phyloP scores from a whole-genome alignment of 2,329 filamentous ascomycete genomes.

The Arthrinium puccinioides region DNA sequence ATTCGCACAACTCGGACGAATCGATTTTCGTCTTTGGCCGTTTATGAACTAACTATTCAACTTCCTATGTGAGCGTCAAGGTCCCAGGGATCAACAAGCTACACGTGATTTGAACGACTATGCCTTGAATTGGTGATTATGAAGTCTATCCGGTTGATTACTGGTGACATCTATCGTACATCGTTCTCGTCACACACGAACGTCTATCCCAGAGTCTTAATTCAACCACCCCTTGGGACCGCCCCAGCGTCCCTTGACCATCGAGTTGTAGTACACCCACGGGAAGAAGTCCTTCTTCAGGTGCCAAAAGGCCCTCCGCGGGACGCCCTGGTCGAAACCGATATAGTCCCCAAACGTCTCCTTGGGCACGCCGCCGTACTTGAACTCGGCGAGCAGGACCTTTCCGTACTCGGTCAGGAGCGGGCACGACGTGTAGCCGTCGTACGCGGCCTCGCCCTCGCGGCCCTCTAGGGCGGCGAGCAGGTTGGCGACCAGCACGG shows the following conservation, averaged over 20 bases:
- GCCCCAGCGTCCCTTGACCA: constrained; percentile 2
- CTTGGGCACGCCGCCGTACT: constrained; percentile 36
- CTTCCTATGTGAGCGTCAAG: too few relatives aligned
- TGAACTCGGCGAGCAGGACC: constrained; percentile 40
- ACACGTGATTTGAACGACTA: too few relatives aligned
- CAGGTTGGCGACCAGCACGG: constrained; percentile 35
- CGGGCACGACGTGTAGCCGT: constrained; percentile 39
- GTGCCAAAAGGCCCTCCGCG: constrained; percentile 30
- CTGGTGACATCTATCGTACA: too few relatives aligned
- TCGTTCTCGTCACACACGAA: too few relatives aligned
- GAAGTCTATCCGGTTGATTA: too few relatives aligned
- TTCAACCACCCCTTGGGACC: constrained; percentile 3
- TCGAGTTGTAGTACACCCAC: constrained; percentile 4
- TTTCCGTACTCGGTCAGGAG: constrained; percentile 35
- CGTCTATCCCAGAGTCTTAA: too few relatives aligned
- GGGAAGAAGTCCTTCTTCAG: constrained; percentile 37
- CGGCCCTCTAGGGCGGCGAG: constrained; percentile 26
- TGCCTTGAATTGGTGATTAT: too few relatives aligned
- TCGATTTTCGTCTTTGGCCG: too few relatives aligned
- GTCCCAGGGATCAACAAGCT: too few relatives aligned
- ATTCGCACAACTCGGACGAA: too few relatives aligned
- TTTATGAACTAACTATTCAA: too few relatives aligned
- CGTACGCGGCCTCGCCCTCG: constrained; percentile 25
- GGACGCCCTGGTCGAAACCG: constrained; percentile 30
- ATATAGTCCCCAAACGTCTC: constrained; percentile 31